Evolutionary conservation across 495 filamentous ascomycete species (phyloP), one percentile per base, ranked within the genome.

Genomic region (Hapsidospora chrysogenum): DNA sequence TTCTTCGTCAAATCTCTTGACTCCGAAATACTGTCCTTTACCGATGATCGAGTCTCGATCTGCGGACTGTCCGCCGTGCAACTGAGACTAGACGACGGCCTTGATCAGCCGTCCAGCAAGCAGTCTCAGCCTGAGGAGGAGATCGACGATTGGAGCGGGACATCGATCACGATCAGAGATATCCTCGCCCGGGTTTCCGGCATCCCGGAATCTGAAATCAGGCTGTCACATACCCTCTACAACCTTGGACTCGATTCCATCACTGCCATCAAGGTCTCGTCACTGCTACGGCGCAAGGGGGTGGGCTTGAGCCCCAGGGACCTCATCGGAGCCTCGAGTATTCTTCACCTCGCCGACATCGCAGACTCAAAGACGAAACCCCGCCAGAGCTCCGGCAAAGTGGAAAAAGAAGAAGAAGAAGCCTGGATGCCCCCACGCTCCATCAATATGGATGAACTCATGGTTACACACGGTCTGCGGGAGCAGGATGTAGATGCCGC

Each of bases 201-300:
- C 9, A 50, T 82, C 0, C 51, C 76, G 0, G 54, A 62, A n/a
- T 45, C 65, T 2, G 56, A 66, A 9, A 85, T 95, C 23, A 50
- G 58, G 6, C 63, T 64, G 19, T 53, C 57, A n/a, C 63, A 74
- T 26, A 82, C 68, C 16, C 79, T 94, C 16, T 92, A 87, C 48
- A 74, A 81, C 43, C 64, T 96, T 5, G 86, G 87, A 5, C 63
- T 94, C 23, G 86, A 96, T 48, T 94, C 86, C 2, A 83, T 96
- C 46, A 81, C 78, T 35, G 80, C 84, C 8, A 85, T 94, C 51
- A 75, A 78, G 31, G 64, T 78, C 11, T 69, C 74, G 16, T 63
- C 73, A 0, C 53, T 76, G n/a, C 58, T 85, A 8, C 66, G 69
- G 14, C 74, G 71, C 29, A 56, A 67, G 25, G 67, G 63, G 0